phyloP scores from a whole-genome alignment of 352 stramenopile species.

The Phytophthora ohioensis region DNA sequence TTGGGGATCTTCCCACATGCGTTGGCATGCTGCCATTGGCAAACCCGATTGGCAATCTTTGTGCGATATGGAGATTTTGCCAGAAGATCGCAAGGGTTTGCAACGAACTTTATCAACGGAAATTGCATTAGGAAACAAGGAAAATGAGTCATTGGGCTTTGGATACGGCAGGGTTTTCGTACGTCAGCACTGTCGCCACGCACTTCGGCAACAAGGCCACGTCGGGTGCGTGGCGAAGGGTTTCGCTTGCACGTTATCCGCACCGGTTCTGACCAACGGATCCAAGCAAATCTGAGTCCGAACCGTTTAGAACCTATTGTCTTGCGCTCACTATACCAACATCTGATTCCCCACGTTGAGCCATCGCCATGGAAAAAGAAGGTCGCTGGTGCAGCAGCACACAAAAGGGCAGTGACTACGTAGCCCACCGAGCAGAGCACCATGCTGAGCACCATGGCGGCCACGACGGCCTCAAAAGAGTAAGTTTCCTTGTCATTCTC shows the following conservation, averaged over 20 bases:
- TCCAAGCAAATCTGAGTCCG: conserved; percentile 18
- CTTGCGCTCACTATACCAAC: conserved; percentile 23
- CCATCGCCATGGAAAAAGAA: conserved; percentile 9
- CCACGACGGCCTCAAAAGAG: conserved; percentile 30
- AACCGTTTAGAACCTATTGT: background rate
- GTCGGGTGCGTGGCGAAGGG: conserved; percentile 3
- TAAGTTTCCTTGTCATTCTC: conserved; percentile 12
- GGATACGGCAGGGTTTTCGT: background rate
- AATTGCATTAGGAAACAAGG: background rate
- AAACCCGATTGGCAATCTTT: background rate
- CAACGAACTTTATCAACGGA: background rate
- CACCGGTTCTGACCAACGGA: conserved; percentile 22
- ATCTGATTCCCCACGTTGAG: conserved; percentile 18
- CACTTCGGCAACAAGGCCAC: conserved; percentile 3
- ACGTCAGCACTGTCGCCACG: background rate
- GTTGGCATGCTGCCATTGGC: conserved; percentile 5
- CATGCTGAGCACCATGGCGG: conserved; percentile 30
- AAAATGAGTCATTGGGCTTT: background rate
- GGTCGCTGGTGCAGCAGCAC: background rate
- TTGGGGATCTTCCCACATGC: background rate
- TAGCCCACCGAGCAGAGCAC: background rate
- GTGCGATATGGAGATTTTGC: background rate
- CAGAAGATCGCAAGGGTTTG: conserved; percentile 1
- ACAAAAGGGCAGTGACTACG: conserved; percentile 3
- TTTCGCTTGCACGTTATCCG: conserved; percentile 14